phyloP scores from a whole-genome alignment of 2,329 filamentous ascomycete genomes.

The Didymella pomorum region DNA sequence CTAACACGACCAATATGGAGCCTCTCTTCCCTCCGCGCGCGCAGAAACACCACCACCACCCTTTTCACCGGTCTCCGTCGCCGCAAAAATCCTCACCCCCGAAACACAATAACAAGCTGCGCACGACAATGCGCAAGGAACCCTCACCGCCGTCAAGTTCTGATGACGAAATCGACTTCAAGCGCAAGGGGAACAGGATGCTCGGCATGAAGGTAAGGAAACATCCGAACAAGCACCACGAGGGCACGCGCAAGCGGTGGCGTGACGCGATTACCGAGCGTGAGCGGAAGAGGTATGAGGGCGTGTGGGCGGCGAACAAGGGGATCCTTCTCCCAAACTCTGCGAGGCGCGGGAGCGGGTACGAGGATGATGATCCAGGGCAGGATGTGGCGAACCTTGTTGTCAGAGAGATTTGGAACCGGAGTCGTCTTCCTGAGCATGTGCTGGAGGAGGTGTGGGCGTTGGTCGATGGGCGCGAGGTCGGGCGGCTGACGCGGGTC shows the following conservation, averaged over 20 bases:
- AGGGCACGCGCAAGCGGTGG: conserved; percentile 79
- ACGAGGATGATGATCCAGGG: conserved; percentile 1
- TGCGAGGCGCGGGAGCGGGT: background rate
- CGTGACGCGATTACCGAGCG: conserved; percentile 74
- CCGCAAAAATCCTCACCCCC: conserved; percentile 45
- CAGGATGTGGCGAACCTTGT: conserved; percentile 72
- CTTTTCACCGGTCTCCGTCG: conserved; percentile 52
- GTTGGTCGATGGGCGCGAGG: conserved; percentile 67
- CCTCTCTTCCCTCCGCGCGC: conserved; percentile 53
- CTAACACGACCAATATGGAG: conserved; percentile 39
- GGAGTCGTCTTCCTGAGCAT: conserved; percentile 71
- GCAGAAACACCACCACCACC: conserved; percentile 46
- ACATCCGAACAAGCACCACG: conserved; percentile 76
- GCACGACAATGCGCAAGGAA: conserved; percentile 70
- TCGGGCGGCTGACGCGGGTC: conserved; percentile 67
- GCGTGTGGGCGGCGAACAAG: conserved; percentile 83
- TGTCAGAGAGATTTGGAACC: conserved; percentile 76
- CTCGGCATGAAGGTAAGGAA: conserved; percentile 53
- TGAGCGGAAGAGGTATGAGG: conserved; percentile 83
- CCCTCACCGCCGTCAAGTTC: conserved; percentile 53
- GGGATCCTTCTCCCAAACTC: conserved; percentile 56
- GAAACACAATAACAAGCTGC: conserved; percentile 62
- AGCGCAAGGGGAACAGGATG: conserved; percentile 65
- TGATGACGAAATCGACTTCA: conserved; percentile 64
- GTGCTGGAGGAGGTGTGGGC: conserved; percentile 80